phyloP scores from a whole-genome alignment of 2,329 filamentous ascomycete genomes.

The Cercospora sp. region DNA sequence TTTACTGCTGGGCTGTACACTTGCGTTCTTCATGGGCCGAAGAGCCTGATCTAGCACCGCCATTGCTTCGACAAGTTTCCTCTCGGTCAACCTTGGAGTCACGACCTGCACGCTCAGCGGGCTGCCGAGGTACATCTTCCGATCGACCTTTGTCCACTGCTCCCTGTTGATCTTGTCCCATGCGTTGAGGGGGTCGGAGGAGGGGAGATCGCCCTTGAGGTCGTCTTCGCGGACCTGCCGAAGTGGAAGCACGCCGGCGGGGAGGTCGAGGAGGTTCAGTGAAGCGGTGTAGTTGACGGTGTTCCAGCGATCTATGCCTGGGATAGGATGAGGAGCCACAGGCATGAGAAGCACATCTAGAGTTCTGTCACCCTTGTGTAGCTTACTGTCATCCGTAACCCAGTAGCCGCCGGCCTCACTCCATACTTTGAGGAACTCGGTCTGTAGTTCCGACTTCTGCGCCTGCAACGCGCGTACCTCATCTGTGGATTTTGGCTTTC shows the following conservation, averaged over 20 bases:
- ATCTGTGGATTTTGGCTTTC: conserved; percentile 49
- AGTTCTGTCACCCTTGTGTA: conserved; percentile 18
- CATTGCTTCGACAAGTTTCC: conserved; percentile 57
- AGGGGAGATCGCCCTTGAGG: conserved; percentile 50
- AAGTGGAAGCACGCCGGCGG: conserved; percentile 60
- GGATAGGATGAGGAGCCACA: conserved; percentile 64
- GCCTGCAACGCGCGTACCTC: conserved; percentile 57
- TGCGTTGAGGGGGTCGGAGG: conserved; percentile 46
- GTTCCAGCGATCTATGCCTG: conserved; percentile 63
- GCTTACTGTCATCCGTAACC: conserved; percentile 17
- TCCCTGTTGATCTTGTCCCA: conserved; percentile 64
- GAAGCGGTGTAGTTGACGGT: conserved; percentile 62
- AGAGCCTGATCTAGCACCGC: conserved; percentile 53
- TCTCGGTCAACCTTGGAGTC: conserved; percentile 56
- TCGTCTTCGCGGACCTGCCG: conserved; percentile 53
- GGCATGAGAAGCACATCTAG: conserved; percentile 66
- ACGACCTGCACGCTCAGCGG: conserved; percentile 60
- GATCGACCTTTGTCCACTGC: conserved; percentile 58
- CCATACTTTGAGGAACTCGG: conserved; percentile 61
- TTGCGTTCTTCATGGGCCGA: conserved; percentile 11
- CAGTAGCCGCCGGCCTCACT: conserved; percentile 44
- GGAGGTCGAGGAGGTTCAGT: conserved; percentile 64
- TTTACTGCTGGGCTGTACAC: neutral
- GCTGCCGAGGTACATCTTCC: conserved; percentile 56
- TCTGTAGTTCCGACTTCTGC: conserved; percentile 54